Evolutionary conservation across 306 rosid species (phyloP).

Genomic region (Luffa acutangula): DNA sequence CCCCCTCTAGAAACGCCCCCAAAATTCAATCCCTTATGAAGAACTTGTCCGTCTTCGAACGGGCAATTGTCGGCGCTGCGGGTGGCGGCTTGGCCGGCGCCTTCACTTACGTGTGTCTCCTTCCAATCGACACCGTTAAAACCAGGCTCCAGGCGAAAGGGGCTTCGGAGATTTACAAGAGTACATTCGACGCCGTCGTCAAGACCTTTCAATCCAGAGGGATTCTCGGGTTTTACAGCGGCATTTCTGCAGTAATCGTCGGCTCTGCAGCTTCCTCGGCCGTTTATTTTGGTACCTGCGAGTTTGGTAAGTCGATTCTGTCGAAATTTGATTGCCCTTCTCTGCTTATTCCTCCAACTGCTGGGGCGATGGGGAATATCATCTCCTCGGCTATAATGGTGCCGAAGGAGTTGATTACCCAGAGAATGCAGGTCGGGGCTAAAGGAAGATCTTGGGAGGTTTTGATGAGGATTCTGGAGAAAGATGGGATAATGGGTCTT

Average conservation of each 20-base stretch:
- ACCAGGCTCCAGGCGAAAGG: conserved; percentile 87
- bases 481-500: conserved; percentile 69
- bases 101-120: conserved; percentile 86
- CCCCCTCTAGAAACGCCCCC: conserved; percentile 18
- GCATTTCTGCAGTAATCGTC: conserved; percentile 72
- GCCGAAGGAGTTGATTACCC: conserved; percentile 83
- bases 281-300: conserved; percentile 78
- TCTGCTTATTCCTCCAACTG: conserved; percentile 59
- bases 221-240: conserved; percentile 65
- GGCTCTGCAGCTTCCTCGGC: conserved; percentile 90
- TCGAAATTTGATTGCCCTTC: conserved; percentile 41
- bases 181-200: conserved; percentile 47
- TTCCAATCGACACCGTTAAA: conserved; percentile 76
- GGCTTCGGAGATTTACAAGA: conserved; percentile 58
- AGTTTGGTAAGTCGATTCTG: conserved; percentile 68
- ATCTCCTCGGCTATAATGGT: conserved; percentile 83
- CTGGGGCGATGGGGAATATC: conserved; percentile 86
- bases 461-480: conserved; percentile 39
- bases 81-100: conserved; percentile 94
- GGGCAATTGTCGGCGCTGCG: conserved; percentile 74
- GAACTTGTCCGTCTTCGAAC: conserved; percentile 60
- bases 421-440: conserved; percentile 82
- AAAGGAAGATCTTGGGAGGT: conserved; percentile 70
- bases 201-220: conserved; percentile 65
- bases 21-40: conserved; percentile 30